phyloP scores from a whole-genome alignment of 1,284 basidiomycete species.

The Ganoderma sinense region DNA sequence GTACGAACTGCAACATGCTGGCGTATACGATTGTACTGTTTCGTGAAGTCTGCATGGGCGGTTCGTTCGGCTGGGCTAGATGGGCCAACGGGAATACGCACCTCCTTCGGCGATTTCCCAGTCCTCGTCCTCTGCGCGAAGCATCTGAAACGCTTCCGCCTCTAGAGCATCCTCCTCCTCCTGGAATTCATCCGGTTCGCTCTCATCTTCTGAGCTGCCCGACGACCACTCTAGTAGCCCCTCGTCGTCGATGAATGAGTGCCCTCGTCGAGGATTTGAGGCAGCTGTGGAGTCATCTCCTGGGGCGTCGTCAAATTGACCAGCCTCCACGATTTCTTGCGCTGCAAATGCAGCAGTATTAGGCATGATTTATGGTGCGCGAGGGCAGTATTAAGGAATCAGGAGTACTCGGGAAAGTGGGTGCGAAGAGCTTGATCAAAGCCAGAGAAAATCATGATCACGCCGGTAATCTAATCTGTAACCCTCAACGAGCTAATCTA shows the following conservation, averaged over 20 bases:
- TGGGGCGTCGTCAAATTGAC: conserved; percentile 42
- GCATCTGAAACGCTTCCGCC: conserved; percentile 52
- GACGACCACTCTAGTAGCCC: conserved; percentile 37
- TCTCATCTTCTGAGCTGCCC: conserved; percentile 32
- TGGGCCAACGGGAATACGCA: conserved; percentile 35
- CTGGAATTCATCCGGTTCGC: conserved; percentile 37
- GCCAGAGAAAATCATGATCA: neutral
- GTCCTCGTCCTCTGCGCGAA: conserved; percentile 86
- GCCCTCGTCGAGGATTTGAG: conserved; percentile 33
- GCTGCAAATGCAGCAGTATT: neutral
- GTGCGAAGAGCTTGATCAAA: neutral
- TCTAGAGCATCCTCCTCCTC: conserved; percentile 38
- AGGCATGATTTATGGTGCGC: neutral
- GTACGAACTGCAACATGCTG: conserved; percentile 84
- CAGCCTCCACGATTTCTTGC: conserved; percentile 29
- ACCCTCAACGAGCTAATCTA: conserved; percentile 3
- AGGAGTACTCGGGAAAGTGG: neutral
- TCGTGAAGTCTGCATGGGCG: conserved; percentile 83
- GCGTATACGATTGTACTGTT: conserved; percentile 92
- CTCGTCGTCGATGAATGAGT: conserved; percentile 41
- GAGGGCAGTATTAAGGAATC: neutral
- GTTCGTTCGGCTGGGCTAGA: conserved; percentile 23
- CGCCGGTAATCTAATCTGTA: neutral
- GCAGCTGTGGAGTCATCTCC: conserved; percentile 26
- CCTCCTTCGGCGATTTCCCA: conserved; percentile 89